These are phyloP conservation scores for Heliosperma pusillum DNA, from an alignment of 148 eudicot species.

Conservation along the genomic window DNA sequence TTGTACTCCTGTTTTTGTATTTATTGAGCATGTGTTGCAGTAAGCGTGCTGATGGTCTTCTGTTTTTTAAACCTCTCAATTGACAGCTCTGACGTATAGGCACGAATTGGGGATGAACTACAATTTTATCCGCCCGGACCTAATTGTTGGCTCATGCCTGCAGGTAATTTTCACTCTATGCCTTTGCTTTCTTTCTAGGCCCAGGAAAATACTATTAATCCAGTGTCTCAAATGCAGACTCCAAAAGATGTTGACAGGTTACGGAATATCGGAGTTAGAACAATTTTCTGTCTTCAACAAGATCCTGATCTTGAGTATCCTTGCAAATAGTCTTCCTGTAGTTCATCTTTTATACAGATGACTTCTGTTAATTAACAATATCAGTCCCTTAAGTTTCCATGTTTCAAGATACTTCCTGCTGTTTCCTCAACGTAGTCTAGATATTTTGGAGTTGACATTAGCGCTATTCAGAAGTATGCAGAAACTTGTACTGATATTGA, in stretches of 20 bases:
- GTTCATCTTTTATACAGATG: neutral
- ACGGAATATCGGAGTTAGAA: conserved; percentile 72
- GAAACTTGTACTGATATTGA: conserved; percentile 58
- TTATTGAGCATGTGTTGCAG: conserved; percentile 3
- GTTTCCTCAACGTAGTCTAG: conserved; percentile 53
- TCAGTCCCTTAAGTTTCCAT: neutral
- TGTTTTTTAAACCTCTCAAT: conserved; percentile 9
- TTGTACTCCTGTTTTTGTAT: neutral
- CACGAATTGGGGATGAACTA: conserved; percentile 97
- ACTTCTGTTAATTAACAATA: neutral
- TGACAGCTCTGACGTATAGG: conserved; percentile 80
- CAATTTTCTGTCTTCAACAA: conserved; percentile 90
- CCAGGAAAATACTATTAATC: conserved; percentile 9
- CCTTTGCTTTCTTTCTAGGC: conserved; percentile 7
- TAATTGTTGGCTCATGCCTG: conserved; percentile 95
- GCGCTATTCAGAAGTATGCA: conserved; percentile 73
- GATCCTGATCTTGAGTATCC: conserved; percentile 98
- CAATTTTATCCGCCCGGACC: conserved; percentile 84
- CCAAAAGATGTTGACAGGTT: conserved; percentile 95
- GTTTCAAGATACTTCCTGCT: neutral
- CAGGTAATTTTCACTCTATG: conserved; percentile 50
- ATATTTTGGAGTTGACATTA: conserved; percentile 89
- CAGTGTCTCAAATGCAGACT: conserved; percentile 44
- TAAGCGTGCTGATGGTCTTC: neutral
- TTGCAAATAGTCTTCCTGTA: conserved; percentile 1